Base-by-base conservation (phyloP, 192 early-diverging fungal species). In the Obelidium mucronatum region DNA sequence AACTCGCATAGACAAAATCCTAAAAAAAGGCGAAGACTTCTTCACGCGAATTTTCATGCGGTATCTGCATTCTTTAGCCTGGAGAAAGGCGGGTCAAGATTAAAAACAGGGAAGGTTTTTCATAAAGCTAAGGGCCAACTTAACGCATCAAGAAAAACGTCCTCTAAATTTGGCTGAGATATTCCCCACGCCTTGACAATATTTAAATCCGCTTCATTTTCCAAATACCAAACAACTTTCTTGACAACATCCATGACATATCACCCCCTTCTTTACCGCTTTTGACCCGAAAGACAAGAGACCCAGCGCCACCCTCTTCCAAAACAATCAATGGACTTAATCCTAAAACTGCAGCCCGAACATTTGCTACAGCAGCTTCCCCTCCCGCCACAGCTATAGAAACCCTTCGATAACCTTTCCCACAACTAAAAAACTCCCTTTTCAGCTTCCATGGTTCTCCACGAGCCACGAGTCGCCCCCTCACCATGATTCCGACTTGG, bases 401-500 rank as follows among this genome's bases (percentile, higher is more conserved):
- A 22, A 67, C 28, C 24, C 55, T 11, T 51, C 66, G 37, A 40
- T 26, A 40, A n/a, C 40, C 66, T 58, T 24, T 24, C 8, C 66
- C 61, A 22, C 56, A 15, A 15, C 34, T 83, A 13, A 90, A 91
- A 83, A 90, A 92, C 78, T 87, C 87, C 77, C 84, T 87, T 79
- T 94, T 94, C 48, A 94, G 81, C 39, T 86, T 83, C 40, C 92
- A 84, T 33, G 85, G 84, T 69, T 84, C 86, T 22, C 90, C 90
- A 0, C 90, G 74, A 1, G 91, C 92, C 8, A 90, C 83, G 30
- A 93, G 60, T 11, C 87, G 78, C 0, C 91, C 91, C 55, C 88
- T 84, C 28, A 90, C 85, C 91, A 93, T 93, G 58, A 93, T 83
- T 48, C 83, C 88, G 72, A 93, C 90, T 1, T 88, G 79, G 66